Evolutionary conservation across 2,329 filamentous ascomycete species (phyloP).

Genomic region (Geosmithia putterillii): DNA sequence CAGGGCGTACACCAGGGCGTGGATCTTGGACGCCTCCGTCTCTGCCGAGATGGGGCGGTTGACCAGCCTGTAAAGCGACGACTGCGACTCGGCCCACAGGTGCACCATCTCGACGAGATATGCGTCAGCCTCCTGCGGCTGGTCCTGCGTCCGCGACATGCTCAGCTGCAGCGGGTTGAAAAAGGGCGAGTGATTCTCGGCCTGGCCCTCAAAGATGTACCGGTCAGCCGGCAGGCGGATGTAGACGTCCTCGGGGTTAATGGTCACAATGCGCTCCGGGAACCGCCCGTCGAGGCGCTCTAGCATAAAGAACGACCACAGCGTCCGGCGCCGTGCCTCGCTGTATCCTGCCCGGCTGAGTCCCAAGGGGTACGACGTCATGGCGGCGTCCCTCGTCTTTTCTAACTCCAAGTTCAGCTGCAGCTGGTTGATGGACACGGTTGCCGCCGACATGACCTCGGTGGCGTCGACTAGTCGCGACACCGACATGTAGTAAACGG

Average conservation of each 20-base stretch:
- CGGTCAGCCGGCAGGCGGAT: constrained; percentile 52
- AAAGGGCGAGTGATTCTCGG: constrained; percentile 42
- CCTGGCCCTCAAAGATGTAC: constrained; percentile 47
- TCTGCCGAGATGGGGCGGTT: constrained; percentile 13
- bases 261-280: constrained; percentile 36
- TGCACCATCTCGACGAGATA: constrained; percentile 50
- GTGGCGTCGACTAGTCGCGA: constrained; percentile 47
- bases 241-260: constrained; percentile 54
- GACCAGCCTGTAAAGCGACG: constrained; percentile 36
- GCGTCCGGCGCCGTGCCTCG: constrained; percentile 57
- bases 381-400: constrained; percentile 24
- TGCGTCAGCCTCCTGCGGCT: constrained; percentile 38
- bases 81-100: constrained; percentile 52
- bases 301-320: constrained; percentile 60
- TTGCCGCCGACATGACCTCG: constrained; percentile 51
- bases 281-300: constrained; percentile 54
- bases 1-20: constrained; percentile 35
- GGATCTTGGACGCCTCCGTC: constrained; percentile 20
- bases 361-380: constrained; percentile 38
- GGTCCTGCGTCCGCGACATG: constrained; percentile 9
- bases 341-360: constrained; percentile 44
- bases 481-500: constrained; percentile 52
- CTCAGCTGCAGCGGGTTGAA: constrained; percentile 38
- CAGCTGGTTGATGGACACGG: constrained; percentile 45
- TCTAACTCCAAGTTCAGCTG: constrained; percentile 52